Evolutionary conservation across 1,284 basidiomycete genomes (phyloP), one percentile per base, ranked within the genome.

Genomic region (Vanrija pseudolonga): DNA sequence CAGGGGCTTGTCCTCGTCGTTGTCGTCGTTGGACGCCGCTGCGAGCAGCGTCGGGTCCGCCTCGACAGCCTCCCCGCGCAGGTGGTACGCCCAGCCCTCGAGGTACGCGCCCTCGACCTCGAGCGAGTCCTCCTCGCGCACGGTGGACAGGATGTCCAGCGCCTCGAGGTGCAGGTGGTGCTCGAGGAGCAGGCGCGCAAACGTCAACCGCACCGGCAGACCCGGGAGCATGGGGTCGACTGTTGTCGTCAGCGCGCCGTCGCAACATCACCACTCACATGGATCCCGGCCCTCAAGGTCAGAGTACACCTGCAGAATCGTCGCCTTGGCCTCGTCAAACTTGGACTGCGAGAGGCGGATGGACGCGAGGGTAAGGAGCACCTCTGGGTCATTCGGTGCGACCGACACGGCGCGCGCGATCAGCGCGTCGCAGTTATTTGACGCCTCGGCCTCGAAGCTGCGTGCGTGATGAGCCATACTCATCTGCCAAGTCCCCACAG

Each of bases 51-150:
- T 41, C 9, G 68, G 65, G 45, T 68, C 62, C 19, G 61, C 67
- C 18, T 47, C 47, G 20, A 73, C 50, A 14, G 71, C 66, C 55
- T 77, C 71, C 8, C 73, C 79, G 11, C 78, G 67, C 41, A 94
- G 78, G 78, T 85, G 90, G 80, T 90, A 92, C 56, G 89, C 87
- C 90, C 91, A 94, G 50, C 91, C 93, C 71, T 93, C 89, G n/a
- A 95, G 82, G 72, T 96, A 96, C 83, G 91, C 94, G 3, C 87
- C 90, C 67, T 95, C 92, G 6, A 93, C 85, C 53, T 92, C 88
- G 67, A 91, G 84, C 62, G 92, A 89, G 73, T 95, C 90, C 12
- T 86, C 80, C 12, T 87, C 83, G 72, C 94, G 86, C 23, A 93
- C 81, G 5, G 86, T 87, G 41, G 89, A 84, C 14, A 96, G 76